Conservation (phyloP, 2,329 filamentous ascomycete genomes). For the Dendryphion nanum region DNA sequence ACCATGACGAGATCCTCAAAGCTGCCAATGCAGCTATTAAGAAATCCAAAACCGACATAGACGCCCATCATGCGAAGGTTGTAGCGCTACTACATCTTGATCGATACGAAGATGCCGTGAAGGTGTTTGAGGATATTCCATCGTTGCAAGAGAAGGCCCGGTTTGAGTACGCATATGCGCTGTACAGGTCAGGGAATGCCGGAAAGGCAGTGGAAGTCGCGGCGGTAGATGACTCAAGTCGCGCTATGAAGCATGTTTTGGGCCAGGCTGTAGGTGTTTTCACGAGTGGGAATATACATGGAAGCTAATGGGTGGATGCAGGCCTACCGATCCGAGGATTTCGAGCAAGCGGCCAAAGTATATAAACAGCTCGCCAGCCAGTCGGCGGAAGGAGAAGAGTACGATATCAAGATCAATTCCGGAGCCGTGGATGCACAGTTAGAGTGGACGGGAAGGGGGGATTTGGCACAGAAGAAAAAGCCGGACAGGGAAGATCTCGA, state of each 20-base stretch:
- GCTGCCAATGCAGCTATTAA: constrained; percentile 58
- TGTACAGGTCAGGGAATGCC: constrained; percentile 75
- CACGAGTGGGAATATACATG: background rate
- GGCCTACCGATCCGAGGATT: constrained; percentile 73
- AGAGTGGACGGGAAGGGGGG: constrained; percentile 62
- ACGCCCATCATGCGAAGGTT: constrained; percentile 67
- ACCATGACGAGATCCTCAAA: constrained; percentile 73
- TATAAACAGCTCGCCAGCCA: constrained; percentile 60
- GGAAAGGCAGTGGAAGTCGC: constrained; percentile 61
- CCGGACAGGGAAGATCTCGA: constrained; percentile 63
- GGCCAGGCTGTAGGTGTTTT: constrained; percentile 56
- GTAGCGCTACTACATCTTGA: constrained; percentile 79
- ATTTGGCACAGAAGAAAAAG: constrained; percentile 55
- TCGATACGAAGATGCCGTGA: constrained; percentile 74
- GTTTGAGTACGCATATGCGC: constrained; percentile 76
- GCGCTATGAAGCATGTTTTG: constrained; percentile 59
- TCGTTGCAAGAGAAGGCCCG: constrained; percentile 59
- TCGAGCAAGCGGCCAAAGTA: constrained; percentile 62
- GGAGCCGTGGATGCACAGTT: constrained; percentile 70
- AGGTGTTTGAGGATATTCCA: constrained; percentile 62
- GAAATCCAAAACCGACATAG: constrained; percentile 57
- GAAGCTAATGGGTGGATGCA: constrained; percentile 18
- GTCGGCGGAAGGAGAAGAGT: constrained; percentile 61
- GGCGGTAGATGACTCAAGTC: constrained; percentile 37
- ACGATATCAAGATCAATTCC: constrained; percentile 75